Evolutionary conservation across 805 yeast genomes (phyloP), one percentile per base, ranked within the genome.

Genomic region (Blastobotrys chiropterorum): DNA sequence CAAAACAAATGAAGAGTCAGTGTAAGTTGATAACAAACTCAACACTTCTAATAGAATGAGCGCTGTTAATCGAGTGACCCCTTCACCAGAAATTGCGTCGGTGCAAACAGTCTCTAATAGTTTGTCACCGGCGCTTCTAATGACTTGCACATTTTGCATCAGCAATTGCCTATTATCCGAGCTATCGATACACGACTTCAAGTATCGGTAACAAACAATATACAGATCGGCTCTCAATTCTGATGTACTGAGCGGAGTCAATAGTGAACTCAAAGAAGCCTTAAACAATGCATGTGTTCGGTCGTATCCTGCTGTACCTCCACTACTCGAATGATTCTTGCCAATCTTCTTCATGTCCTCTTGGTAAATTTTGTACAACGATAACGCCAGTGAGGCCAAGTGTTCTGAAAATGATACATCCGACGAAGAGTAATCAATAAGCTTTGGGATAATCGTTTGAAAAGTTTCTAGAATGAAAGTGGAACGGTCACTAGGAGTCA

Each of bases 71-170:
- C 94, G 77, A 5, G 85, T 77, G 0, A 85, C 72, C 1, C 92
- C 94, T 59, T 86, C 94, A 2, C 90, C 89, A 50, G 81, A 74
- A 14, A 88, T 78, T 0, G 94, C 83, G 69, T 94, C 98, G 54
- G 80, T 81, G 62, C 88, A 83, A 31, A 89, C 74, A 1, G 78
- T 74, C 16, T 80, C 82, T 22, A 88, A 72, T 49, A 89, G 68
- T 56, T 78, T 76, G 53, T 84, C 95, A 34, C 81, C 76, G 2
- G 84, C 75, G 44, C 71, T 58, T 52, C 79, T 76, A 44, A 89
- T 68, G 21, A 79, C 75, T n/a, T 74, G 75, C 48, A 78, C 63
- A 15, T 83, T 65, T 46, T 79, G 81, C 13, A 71, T 69, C 7
- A 79, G 66, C 6, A 53, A 50, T 1, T 52, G 20, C n/a, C 54